Conservation (phyloP, 805 yeast genomes). For the Starmerella sp. region DNA sequence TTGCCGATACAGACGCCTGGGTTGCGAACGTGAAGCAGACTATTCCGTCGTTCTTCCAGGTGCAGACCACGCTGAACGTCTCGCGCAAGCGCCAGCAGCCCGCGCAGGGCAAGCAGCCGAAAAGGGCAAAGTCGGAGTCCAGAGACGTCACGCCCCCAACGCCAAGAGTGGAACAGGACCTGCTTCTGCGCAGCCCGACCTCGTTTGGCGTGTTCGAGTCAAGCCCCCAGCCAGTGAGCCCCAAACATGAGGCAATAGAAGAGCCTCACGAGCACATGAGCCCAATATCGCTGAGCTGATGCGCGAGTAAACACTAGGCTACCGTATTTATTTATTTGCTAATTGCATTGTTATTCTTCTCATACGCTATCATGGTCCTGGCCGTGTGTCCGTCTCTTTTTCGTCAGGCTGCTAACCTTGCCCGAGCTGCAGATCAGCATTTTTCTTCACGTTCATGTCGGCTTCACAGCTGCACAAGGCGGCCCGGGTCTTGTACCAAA, state of each 20-base stretch:
- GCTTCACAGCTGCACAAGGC: slow-evolving; percentile 1
- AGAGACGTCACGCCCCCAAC: neutral
- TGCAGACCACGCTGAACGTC: slow-evolving; percentile 31
- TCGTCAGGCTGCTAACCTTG: neutral
- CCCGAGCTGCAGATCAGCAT: neutral
- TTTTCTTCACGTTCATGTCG: neutral
- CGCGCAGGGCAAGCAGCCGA: slow-evolving; percentile 3
- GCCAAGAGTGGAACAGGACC: neutral
- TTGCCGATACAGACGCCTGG: slow-evolving; percentile 75
- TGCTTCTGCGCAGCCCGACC: neutral
- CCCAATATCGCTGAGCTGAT: neutral
- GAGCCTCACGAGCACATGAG: slow-evolving; percentile 1
- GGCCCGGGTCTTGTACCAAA: neutral
- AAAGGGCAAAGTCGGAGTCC: slow-evolving; percentile 13
- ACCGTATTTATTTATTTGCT: neutral
- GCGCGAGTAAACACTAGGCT: neutral
- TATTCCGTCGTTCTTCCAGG: slow-evolving; percentile 52
- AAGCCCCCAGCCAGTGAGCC: neutral
- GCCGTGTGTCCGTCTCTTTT: neutral
- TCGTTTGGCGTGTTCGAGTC: neutral
- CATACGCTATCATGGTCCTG: too few relatives aligned
- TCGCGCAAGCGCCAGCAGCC: slow-evolving; percentile 10
- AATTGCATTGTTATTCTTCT: neutral
- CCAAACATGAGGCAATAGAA: neutral
- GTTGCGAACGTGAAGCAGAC: slow-evolving; percentile 43